phyloP scores from a whole-genome alignment of 345 rosid genomes.

The Turritis glabra region DNA sequence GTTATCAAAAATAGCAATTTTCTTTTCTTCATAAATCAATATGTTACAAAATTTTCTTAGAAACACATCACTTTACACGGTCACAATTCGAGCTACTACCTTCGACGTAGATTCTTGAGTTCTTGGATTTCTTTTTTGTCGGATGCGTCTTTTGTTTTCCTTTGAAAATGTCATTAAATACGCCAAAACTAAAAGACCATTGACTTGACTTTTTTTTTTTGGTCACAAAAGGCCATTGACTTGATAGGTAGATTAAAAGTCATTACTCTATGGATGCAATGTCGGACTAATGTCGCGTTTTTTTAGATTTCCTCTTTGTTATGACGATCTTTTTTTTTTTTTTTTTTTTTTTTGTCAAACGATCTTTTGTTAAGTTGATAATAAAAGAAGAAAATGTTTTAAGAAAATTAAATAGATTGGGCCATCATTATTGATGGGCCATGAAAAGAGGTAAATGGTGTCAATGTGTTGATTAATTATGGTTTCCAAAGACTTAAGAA shows the following conservation, averaged over 20 bases:
- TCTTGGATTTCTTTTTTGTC: not conserved
- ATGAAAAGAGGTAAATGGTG: not conserved
- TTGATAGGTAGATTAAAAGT: not conserved
- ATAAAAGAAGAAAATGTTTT: not conserved
- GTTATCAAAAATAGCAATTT: not conserved
- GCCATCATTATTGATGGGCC: not conserved
- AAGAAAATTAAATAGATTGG: not conserved
- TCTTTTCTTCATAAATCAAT: not conserved
- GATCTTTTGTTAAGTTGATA: too few relatives aligned
- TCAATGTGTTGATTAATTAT: not conserved
- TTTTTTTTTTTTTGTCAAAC: too few relatives aligned
- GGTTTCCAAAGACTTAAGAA: not conserved
- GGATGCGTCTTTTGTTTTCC: slow-evolving; percentile 8
- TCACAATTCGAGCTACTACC: slow-evolving; percentile 14
- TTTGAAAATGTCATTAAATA: slow-evolving; percentile 4
- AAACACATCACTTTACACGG: not conserved
- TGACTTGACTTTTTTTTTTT: not conserved
- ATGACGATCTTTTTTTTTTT: too few relatives aligned
- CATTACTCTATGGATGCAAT: not conserved
- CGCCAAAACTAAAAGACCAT: slow-evolving; percentile 32
- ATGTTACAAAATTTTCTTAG: not conserved
- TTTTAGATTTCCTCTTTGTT: too few relatives aligned
- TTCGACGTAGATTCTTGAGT: slow-evolving; percentile 22
- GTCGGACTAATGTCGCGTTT: not conserved
- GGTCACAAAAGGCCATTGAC: not conserved